phyloP scores from a whole-genome alignment of 1,139 yeast species.

The Hyphopichia fennica region DNA sequence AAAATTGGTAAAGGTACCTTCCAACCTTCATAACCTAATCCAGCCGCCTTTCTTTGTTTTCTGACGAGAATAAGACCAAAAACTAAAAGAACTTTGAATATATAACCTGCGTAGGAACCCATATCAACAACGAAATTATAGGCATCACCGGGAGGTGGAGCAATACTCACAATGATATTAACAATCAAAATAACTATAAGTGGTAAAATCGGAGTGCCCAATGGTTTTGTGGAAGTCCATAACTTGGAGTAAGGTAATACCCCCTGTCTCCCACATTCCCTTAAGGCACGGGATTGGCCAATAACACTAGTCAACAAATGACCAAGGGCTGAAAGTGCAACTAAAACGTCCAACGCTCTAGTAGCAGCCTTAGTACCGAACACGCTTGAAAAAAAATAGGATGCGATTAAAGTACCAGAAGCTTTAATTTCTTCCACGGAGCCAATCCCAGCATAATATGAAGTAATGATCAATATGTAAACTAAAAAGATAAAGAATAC shows the following conservation, averaged over 20 bases:
- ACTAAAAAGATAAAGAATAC: conserved; percentile 32
- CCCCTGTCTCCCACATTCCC: conserved; percentile 51
- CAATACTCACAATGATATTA: conserved; percentile 38
- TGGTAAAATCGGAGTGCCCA: conserved; percentile 43
- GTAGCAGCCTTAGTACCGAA: conserved; percentile 1
- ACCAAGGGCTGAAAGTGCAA: conserved; percentile 44
- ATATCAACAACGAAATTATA: conserved; percentile 40
- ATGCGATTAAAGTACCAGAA: conserved; percentile 33
- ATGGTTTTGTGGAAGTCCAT: conserved; percentile 45
- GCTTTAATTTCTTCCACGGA: conserved; percentile 26
- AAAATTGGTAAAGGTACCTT: conserved; percentile 31
- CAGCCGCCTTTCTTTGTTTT: conserved; percentile 30
- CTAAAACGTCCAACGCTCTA: conserved; percentile 23
- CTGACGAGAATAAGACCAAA: conserved; percentile 37
- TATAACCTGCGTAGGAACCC: conserved; percentile 32
- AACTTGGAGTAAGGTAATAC: conserved; percentile 39
- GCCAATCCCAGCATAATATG: conserved; percentile 38
- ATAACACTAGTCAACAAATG: conserved; percentile 40
- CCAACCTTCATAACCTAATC: conserved; percentile 32
- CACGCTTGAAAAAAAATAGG: conserved; percentile 31
- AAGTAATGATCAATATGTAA: conserved; percentile 36
- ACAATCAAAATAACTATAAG: conserved; percentile 36
- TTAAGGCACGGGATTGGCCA: conserved; percentile 40
- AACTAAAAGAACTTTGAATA: conserved; percentile 34
- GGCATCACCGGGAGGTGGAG: conserved; percentile 49